Evolutionary conservation across 2,329 filamentous ascomycete genomes (phyloP), one percentile per base, ranked within the genome.

Genomic region (Fusarium pseudograminearum): DNA sequence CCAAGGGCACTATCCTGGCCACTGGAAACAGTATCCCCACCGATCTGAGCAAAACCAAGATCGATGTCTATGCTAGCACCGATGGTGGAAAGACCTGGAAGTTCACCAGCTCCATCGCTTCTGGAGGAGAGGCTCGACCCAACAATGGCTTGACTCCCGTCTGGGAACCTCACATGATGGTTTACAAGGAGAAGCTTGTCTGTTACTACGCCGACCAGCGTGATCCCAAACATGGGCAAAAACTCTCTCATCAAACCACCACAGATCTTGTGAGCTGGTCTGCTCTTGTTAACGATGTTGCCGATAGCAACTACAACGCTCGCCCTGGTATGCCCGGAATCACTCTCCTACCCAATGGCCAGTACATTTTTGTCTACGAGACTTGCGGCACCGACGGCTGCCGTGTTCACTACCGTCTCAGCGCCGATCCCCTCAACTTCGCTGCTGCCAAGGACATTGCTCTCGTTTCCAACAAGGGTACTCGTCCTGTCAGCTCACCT

Each of bases 171-270:
- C 92, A 90, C 76, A 78, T 93, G 55, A 75, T 88, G 75, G 80
- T 85, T 30, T 84, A 89, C 73, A 78, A 90, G 48, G 83, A 86
- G 55, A 81, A 86, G 47, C 79, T 93, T 12, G 83, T 92, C 40
- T 83, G 84, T 73, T 93, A 91, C 81, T 93, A 92, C 80, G 89
- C 90, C 1, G 91, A 93, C 77, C 91, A 93, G 76, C 85, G 90
- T 41, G 89, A 89, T 67, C 87, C 63, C 20, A 70, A 63, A 28
- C 83, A 92, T 68, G 90, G 90, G 30, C 90, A 93, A 78, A 91
- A 92, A 74, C 83, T 93, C 42, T 84, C 87, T 4, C 90, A 93
- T 75, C 89, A 92, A 76, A 82, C 83, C 15, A 84, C 87, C 2
- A 81, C 79, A 1, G 88, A 93, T 71, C 81, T 91, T 16, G 77